A percentile compares a stretch with the other conserved stretches of the same genome.
phyloP scores from a whole-genome alignment of 768 basidiomycete species.

The Lepiota subincarnata region DNA sequence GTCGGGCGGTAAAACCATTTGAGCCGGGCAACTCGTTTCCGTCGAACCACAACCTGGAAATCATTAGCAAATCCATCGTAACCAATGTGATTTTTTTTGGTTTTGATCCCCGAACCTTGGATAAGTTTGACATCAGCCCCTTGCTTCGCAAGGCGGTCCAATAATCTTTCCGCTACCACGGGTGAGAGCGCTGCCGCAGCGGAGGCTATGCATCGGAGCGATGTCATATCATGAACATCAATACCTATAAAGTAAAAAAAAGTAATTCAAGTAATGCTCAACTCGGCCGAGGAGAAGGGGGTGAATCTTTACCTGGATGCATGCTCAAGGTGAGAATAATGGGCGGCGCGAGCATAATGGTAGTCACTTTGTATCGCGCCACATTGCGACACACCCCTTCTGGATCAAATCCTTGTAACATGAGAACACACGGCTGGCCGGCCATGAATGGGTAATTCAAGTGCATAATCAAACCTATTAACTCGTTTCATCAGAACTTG shows the following conservation, averaged over 20 bases:
- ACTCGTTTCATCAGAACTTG: no score
- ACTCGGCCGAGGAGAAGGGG: no score
- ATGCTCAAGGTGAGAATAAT: constrained; percentile 56
- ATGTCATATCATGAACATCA: constrained; percentile 47
- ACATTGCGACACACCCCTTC: constrained; percentile 46
- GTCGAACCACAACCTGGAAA: constrained; percentile 52
- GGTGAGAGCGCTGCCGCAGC: constrained; percentile 66
- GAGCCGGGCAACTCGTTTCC: constrained; percentile 56
- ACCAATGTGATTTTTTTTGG: not conserved
- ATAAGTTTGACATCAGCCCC: constrained; percentile 15
- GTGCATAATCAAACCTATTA: constrained; percentile 39
- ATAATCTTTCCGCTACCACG: constrained; percentile 40
- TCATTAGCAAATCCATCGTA: not conserved
- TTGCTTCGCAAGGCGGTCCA: constrained; percentile 12
- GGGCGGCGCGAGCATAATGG: constrained; percentile 55
- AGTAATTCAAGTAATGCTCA: not conserved
- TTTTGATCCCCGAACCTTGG: constrained; percentile 17
- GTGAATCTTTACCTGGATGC: constrained; percentile 40
- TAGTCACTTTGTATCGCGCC: constrained; percentile 46
- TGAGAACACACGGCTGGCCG: constrained; percentile 39
- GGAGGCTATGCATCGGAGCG: constrained; percentile 44
- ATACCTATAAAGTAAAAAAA: constrained; percentile 28
- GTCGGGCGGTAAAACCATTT: constrained; percentile 37
- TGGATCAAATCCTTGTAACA: constrained; percentile 51
- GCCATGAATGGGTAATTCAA: constrained; percentile 38